Conservation (phyloP, 2,329 filamentous ascomycete species). For the Penicillium sp. region DNA sequence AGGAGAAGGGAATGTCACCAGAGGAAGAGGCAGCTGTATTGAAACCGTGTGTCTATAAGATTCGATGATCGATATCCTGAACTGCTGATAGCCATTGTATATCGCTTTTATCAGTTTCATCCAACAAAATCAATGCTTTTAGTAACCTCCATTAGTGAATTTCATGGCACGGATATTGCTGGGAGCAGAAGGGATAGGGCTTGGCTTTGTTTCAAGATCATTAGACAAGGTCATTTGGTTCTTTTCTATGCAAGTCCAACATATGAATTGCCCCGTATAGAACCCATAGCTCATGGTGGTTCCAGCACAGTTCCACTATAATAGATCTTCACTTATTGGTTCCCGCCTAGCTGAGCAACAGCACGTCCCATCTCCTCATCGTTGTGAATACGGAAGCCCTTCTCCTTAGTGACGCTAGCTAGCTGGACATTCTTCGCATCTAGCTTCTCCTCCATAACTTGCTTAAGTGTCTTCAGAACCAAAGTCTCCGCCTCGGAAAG, state of each 20-base stretch:
- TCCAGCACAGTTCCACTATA: constrained; percentile 10
- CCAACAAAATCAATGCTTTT: not conserved
- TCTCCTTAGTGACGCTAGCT: constrained; percentile 96
- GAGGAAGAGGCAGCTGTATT: constrained; percentile 72
- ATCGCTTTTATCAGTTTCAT: constrained; percentile 8
- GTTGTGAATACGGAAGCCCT: constrained; percentile 97
- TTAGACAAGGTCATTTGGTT: constrained; percentile 31
- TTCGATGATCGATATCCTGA: constrained; percentile 53
- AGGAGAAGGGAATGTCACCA: constrained; percentile 59
- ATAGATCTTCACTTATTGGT: constrained; percentile 41
- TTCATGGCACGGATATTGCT: not conserved
- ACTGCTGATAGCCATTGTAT: constrained; percentile 8
- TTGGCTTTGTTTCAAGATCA: constrained; percentile 18
- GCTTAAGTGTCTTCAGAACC: constrained; percentile 96
- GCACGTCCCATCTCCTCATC: constrained; percentile 96
- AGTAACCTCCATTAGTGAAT: not conserved
- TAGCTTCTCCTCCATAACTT: constrained; percentile 99
- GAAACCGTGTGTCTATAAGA: constrained; percentile 96
- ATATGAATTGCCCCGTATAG: constrained; percentile 25
- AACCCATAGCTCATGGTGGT: constrained; percentile 23
- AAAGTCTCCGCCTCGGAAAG: constrained; percentile 91
- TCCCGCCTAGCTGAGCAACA: constrained; percentile 69
- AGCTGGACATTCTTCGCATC: constrained; percentile 98
- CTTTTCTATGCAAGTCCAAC: constrained; percentile 35
- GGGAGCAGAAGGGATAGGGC: not conserved